Evolutionary conservation across 345 rosid species (phyloP).

Genomic region (Salix suchowensis): DNA sequence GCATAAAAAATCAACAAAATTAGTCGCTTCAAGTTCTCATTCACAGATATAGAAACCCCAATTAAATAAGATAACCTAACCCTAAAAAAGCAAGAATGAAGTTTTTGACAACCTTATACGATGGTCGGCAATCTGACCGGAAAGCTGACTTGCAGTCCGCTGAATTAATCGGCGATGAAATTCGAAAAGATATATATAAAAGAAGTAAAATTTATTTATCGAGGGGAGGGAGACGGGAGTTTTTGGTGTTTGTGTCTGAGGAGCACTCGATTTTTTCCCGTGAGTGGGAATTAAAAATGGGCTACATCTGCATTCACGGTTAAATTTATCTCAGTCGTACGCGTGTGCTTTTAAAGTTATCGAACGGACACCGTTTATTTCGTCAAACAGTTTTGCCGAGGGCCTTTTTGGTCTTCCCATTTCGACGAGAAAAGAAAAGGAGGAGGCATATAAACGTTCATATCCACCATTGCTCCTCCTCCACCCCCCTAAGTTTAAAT

Average conservation of each 20-base stretch:
- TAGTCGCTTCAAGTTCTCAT: neutral
- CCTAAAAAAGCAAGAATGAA: neutral
- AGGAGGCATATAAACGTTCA: neutral
- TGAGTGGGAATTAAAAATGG: constrained; percentile 9
- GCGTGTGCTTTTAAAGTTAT: constrained; percentile 24
- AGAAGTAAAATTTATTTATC: neutral
- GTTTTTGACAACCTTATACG: constrained; percentile 18
- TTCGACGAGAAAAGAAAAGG: neutral
- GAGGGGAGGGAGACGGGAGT: neutral
- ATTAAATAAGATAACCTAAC: neutral
- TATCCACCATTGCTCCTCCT: neutral
- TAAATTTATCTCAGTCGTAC: constrained; percentile 27
- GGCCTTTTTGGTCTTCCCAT: neutral
- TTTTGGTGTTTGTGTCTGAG: constrained; percentile 24
- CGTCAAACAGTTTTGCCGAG: neutral
- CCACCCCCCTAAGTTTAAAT: no score
- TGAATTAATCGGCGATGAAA: neutral
- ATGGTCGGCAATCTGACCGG: constrained; percentile 20
- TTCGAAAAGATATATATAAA: neutral
- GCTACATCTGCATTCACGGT: constrained; percentile 22
- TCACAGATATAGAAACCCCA: neutral
- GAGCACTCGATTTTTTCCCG: constrained; percentile 38
- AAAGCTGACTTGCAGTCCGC: constrained; percentile 10
- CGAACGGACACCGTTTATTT: constrained; percentile 26
- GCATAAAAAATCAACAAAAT: neutral